These are phyloP conservation scores for Trifolium subterraneum DNA, from an alignment of 306 rosid genomes.

Conservation along the genomic window DNA sequence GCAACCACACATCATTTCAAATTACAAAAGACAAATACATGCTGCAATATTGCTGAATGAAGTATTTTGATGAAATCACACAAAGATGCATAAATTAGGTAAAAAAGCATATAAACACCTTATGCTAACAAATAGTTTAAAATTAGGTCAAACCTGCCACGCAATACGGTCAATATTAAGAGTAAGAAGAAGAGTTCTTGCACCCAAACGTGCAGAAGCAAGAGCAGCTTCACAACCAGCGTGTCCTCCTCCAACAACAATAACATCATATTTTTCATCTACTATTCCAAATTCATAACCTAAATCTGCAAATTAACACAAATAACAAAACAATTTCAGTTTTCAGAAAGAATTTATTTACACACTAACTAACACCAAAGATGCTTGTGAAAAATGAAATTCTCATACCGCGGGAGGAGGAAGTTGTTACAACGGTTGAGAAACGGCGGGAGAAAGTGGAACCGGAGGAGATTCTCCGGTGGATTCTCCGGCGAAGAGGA, in stretches of 20 bases:
- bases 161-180: conserved; percentile 90
- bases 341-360: neutral
- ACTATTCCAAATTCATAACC: conserved; percentile 44
- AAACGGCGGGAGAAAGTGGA: conserved; percentile 52
- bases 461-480: conserved; percentile 43
- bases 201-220: conserved; percentile 90
- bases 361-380: neutral
- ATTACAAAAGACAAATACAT: conserved; percentile 5
- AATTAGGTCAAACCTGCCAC: conserved; percentile 73
- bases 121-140: neutral
- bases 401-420: conserved; percentile 53
- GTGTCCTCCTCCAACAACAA: conserved; percentile 99
- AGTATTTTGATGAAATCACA: conserved; percentile 1
- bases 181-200: conserved; percentile 91
- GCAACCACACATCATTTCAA: neutral
- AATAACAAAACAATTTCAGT: conserved; percentile 12
- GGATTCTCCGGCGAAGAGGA: conserved; percentile 49
- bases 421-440: conserved; percentile 44
- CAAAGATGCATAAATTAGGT: neutral
- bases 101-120: too few species aligned
- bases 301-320: conserved; percentile 47
- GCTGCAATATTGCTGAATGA: conserved; percentile 28
- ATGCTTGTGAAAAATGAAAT: conserved; percentile 3
- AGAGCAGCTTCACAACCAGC: conserved; percentile 94
- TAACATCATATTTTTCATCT: conserved; percentile 84